Evolutionary conservation across 495 filamentous ascomycete genomes (phyloP).

Genomic region (Annulohypoxylon maeteangense): DNA sequence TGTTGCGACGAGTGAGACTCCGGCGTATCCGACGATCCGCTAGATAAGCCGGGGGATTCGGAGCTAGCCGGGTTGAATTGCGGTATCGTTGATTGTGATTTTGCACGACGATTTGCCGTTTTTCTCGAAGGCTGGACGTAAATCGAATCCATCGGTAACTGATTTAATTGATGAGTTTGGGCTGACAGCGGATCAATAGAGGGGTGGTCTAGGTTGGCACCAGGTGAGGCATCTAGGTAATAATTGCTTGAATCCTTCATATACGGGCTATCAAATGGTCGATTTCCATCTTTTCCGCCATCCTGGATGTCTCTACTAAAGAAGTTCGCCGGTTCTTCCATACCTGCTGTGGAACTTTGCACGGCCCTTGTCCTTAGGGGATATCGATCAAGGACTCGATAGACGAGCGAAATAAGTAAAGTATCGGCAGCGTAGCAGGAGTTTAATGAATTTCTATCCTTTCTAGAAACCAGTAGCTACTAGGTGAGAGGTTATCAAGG

Average conservation of each 20-base stretch:
- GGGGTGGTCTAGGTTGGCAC: constrained; percentile 4
- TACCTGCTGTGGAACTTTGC: constrained; percentile 18
- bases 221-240: constrained; percentile 9
- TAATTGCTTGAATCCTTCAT: constrained; percentile 19
- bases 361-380: neutral
- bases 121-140: neutral
- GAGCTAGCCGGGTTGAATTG: constrained; percentile 17
- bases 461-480: neutral
- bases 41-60: constrained; percentile 33
- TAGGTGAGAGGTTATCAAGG: neutral
- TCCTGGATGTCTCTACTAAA: constrained; percentile 27
- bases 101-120: neutral
- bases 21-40: constrained; percentile 38
- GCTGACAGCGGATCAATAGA: constrained; percentile 18
- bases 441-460: neutral
- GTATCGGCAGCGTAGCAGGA: constrained; percentile 7
- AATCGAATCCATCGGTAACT: constrained; percentile 6
- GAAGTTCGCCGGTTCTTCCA: constrained; percentile 36
- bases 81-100: constrained; percentile 2
- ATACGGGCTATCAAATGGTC: constrained; percentile 21
- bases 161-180: neutral
- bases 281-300: constrained; percentile 25
- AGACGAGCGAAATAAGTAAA: constrained; percentile 15
- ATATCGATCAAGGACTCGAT: neutral
- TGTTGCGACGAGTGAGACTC: constrained; percentile 39